Base-by-base conservation (phyloP, 78 protist species). In the Cavenderia fasciculata region DNA sequence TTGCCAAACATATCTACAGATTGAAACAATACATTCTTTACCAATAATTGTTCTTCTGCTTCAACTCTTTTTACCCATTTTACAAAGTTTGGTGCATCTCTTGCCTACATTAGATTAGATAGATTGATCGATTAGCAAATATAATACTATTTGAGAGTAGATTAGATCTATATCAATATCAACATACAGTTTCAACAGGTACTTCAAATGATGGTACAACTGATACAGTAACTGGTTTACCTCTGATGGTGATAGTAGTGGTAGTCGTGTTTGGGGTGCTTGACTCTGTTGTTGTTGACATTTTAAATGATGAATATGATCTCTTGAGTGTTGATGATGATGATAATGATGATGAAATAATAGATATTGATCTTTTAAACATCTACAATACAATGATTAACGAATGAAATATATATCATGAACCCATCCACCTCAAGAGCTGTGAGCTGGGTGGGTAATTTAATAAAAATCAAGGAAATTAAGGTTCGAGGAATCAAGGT, bases 1-100 rank as follows among this genome's bases (percentile, higher is more conserved):
- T 72, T 72, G n/a, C 93, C 93, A 70, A 87, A 87, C 71, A 87
- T 74, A 49, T 87, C 93, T 21, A 73, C 52, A 5, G 78, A 66
- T 76, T 87, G 93, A 47, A 79, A 21, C 2, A 18, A 10, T 54
- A 79, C 12, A 14, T 29, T 27, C 19, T 79, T 79, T 25, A 79
- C 88, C 29, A 66, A 49, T 38, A 79, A 66, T 21, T 73, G 34
- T 16, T 79, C 88, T 27, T 79, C 69, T 25, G 11, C 27, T 41
- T 79, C 88, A 66, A 79, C 66, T 33, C 49, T 79, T 8, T 63
- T 66, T 2, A 44, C 40, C 88, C 88, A 79, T 56, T 79, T 79
- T 51, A 52, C 19, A 43, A 79, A 79, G 63, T 79, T 79, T 79
- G 88, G 88, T 79, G 88, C 88, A 57, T 57, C 57, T 4, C 52